Evolutionary conservation across 108 stramenopile species (phyloP), one percentile per base, ranked within the genome.

Genomic region (Skeletonema potamos): DNA sequence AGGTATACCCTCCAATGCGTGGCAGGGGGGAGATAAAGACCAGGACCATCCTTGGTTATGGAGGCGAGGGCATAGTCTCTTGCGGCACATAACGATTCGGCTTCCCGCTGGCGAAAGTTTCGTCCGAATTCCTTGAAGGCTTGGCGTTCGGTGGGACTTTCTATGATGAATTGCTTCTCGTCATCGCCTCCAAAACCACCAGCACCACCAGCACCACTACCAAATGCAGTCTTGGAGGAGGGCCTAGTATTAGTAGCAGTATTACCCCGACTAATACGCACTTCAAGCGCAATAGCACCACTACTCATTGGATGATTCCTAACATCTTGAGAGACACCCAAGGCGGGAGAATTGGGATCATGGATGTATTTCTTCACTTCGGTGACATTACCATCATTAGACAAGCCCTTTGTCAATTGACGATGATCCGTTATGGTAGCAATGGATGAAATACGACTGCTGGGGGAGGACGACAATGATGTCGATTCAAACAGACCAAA

Each of bases 1-100:
- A 94, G 70, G 64, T 86, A 87, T 12, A 94, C 84, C 28, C 88
- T 76, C 89, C 91, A 94, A 58, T 94, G 93, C 8, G 84, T 79
- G 0, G 77, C 64, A 39, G 74, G 74, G 9, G 91, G 91, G 8
- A 91, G 71, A 54, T 59, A 77, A n/a, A 77, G 24, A 36, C 46
- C 62, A 11, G 46, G 74, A 58, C 29, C 73, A 54, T 73, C 79
- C 73, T 64, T 48, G 6, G 32, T 89, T 37, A 60, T 70, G 61
- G 39, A 74, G 22, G 63, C 58, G 17, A 81, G 66, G 11, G 89
- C 93, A 54, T 80, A 90, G 15, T 81, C 71, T 43, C 87, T 78
- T 2, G 93, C 91, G 10, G 79, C 79, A 30, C 57, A 20, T 27
- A 91, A 70, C 0, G 89, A 91, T 28, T 63, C 62, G 22, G 72